These are phyloP conservation scores for Ustilago vetiveriae DNA, from an alignment of 1,284 basidiomycete species.

Conservation along the genomic window DNA sequence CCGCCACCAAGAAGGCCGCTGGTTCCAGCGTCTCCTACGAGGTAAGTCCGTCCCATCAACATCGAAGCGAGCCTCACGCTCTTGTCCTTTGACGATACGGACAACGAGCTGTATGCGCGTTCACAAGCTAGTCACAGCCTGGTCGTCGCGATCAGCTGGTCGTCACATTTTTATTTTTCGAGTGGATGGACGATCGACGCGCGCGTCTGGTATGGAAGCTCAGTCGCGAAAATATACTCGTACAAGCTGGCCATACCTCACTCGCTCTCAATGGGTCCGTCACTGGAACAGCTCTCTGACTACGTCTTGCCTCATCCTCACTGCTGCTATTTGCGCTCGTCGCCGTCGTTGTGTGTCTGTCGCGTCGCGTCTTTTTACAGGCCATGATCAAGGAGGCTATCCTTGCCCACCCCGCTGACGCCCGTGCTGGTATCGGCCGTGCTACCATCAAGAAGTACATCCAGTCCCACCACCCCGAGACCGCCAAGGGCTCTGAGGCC, in stretches of 20 bases:
- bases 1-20: constrained; percentile 55
- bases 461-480: constrained; percentile 51
- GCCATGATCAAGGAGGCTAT: constrained; percentile 76
- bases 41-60: constrained; percentile 23
- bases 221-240: constrained; percentile 12
- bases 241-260: constrained; percentile 2
- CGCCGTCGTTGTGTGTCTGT: constrained; percentile 3
- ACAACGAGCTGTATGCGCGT: constrained; percentile 13
- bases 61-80: neutral
- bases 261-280: constrained; percentile 8
- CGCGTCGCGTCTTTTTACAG: constrained; percentile 39
- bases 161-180: constrained; percentile 18
- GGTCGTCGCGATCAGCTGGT: constrained; percentile 9
- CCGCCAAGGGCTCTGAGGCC: constrained; percentile 66
- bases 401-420: constrained; percentile 77
- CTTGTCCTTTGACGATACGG: neutral
- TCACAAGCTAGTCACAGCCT: neutral
- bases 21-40: constrained; percentile 53
- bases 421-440: constrained; percentile 85
- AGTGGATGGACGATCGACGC: constrained; percentile 25
- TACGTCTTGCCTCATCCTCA: neutral
- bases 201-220: constrained; percentile 11
- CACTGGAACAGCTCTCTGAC: constrained; percentile 16
- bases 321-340: constrained; percentile 2
- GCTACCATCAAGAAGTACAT: constrained; percentile 89